A percentile compares a stretch with the other conserved stretches of the same genome.
Conservation (phyloP, 495 filamentous ascomycete species). For the Neurospora intermedia region DNA sequence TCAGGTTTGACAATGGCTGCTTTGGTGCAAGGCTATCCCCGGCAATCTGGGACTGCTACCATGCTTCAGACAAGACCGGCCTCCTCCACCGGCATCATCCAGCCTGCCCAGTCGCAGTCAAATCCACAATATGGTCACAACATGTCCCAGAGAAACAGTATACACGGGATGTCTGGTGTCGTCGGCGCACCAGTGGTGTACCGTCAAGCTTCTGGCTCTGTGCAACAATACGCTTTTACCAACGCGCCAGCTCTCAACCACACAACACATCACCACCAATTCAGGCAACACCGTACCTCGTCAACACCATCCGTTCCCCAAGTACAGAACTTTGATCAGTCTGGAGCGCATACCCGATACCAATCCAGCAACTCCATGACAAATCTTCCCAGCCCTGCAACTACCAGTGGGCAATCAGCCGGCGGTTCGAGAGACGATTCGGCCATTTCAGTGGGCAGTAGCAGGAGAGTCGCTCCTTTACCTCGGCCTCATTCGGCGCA, state of each 20-base stretch:
- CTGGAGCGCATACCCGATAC: constrained; percentile 43
- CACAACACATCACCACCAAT: constrained; percentile 50
- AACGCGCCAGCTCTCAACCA: constrained; percentile 58
- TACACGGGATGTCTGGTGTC: constrained; percentile 42
- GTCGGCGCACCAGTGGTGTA: constrained; percentile 48
- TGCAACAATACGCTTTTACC: constrained; percentile 80
- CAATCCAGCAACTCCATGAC: constrained; percentile 48
- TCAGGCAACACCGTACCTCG: constrained; percentile 56
- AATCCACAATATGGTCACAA: constrained; percentile 45
- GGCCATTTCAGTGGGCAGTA: constrained; percentile 13
- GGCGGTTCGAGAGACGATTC: constrained; percentile 25
- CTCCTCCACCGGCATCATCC: constrained; percentile 58
- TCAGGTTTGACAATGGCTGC: constrained; percentile 59
- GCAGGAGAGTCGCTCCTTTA: constrained; percentile 14
- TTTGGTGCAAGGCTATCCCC: constrained; percentile 81
- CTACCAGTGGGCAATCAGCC: constrained; percentile 5
- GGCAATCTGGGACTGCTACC: constrained; percentile 67
- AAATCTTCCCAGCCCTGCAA: constrained; percentile 22
- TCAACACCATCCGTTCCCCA: constrained; percentile 52
- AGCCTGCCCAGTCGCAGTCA: constrained; percentile 40
- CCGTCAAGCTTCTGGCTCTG: constrained; percentile 57
- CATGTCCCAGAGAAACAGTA: constrained; percentile 49
- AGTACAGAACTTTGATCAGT: constrained; percentile 37
- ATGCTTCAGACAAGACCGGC: constrained; percentile 71
- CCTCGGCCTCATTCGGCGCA: constrained; percentile 25